Percentiles rank a stretch among this genome's conserved stretches.
Conservation (phyloP, 164 flowering plant species). For the Chimonanthus salicifolius region DNA sequence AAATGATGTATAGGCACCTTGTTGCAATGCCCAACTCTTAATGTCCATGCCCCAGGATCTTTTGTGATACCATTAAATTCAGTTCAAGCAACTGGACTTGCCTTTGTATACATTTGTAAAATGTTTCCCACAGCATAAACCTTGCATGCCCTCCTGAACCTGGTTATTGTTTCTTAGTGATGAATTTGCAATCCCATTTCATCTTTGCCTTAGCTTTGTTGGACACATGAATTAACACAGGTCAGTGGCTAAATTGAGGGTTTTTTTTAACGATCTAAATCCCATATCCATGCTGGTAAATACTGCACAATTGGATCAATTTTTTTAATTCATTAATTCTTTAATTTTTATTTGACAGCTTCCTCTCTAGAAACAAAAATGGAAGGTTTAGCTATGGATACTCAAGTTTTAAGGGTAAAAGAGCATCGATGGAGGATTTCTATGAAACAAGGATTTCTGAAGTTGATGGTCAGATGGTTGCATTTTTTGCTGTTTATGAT, state of each 20-base stretch:
- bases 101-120: neutral
- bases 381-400: constrained; percentile 74
- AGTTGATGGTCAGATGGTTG: constrained; percentile 78
- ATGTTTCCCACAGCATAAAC: neutral
- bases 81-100: neutral
- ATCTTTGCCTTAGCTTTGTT: neutral
- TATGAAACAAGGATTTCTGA: constrained; percentile 64
- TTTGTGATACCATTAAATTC: neutral
- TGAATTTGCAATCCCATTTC: neutral
- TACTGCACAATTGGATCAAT: neutral
- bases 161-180: too few relatives aligned
- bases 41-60: too few relatives aligned
- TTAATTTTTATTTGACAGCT: constrained; percentile 28
- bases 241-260: neutral
- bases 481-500: constrained; percentile 79
- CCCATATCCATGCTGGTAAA: neutral
- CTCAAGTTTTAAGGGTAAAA: constrained; percentile 71
- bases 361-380: constrained; percentile 44
- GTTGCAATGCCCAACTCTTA: neutral
- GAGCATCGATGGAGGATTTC: constrained; percentile 80
- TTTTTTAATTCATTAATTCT: neutral
- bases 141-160: neutral
- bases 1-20: neutral
- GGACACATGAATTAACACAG: neutral
- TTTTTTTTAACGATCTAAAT: neutral